Percentiles rank a stretch among this genome's conserved stretches.
Evolutionary conservation across 352 stramenopile genomes (phyloP).

Genomic region (Detonula confervacea): DNA sequence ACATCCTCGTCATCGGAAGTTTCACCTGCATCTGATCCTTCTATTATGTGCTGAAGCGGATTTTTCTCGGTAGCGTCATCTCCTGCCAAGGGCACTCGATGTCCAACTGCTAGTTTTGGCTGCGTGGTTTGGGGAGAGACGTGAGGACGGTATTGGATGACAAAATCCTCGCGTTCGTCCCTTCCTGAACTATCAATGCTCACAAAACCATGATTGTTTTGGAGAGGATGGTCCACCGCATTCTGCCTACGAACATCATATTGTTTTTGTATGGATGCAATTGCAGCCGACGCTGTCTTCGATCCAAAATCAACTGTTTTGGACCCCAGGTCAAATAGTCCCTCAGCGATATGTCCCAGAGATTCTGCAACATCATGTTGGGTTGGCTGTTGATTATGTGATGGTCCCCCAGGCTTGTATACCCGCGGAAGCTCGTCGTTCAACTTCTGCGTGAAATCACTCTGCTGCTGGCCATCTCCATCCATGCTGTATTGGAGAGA

Average conservation of each 20-base stretch:
- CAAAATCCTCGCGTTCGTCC: background rate
- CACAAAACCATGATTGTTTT: background rate
- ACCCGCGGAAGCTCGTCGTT: conserved; percentile 9
- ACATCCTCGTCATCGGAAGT: background rate
- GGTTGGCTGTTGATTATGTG: too few species aligned
- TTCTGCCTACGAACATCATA: conserved; percentile 3
- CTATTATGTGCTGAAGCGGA: too few species aligned
- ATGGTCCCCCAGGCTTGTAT: conserved; percentile 1
- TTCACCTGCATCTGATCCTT: too few species aligned
- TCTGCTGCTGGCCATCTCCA: too few species aligned
- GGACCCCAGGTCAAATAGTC: conserved; percentile 2
- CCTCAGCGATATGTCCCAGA: conserved; percentile 25
- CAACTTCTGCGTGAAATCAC: background rate
- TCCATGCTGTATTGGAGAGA: too few species aligned
- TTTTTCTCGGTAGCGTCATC: too few species aligned
- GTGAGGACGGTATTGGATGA: conserved; percentile 19
- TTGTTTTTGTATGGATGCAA: conserved; percentile 31
- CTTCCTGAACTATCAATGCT: background rate
- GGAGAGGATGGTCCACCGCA: conserved; percentile 19
- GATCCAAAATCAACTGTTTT: conserved; percentile 27
- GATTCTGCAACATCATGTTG: conserved; percentile 35
- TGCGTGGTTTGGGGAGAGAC: background rate
- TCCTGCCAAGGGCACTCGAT: too few species aligned
- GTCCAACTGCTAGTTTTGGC: too few species aligned
- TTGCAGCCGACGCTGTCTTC: conserved; percentile 31